These are phyloP conservation scores for Suhomyces atakaporum DNA, from an alignment of 1,139 yeast genomes.

Conservation along the genomic window DNA sequence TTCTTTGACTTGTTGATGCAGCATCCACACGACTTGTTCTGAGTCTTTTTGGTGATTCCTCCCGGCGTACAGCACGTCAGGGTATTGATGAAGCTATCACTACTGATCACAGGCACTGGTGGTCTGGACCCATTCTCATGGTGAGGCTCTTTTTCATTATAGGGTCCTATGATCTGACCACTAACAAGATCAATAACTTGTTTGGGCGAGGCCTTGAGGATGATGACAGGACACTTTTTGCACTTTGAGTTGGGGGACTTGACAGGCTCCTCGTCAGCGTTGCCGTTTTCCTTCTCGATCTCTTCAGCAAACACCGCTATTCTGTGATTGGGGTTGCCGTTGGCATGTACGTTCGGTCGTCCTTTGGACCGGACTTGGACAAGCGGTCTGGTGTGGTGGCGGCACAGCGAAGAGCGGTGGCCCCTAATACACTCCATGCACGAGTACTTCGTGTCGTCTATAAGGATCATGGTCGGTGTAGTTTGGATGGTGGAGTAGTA, in stretches of 20 bases:
- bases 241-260: conserved; percentile 11
- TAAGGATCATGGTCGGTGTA: conserved; percentile 65
- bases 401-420: conserved; percentile 85
- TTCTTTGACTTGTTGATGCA: conserved; percentile 18
- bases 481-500: conserved; percentile 1
- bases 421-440: conserved; percentile 91
- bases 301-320: conserved; percentile 61
- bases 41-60: conserved; percentile 22
- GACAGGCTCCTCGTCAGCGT: background rate
- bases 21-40: conserved; percentile 32
- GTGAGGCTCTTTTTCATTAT: conserved; percentile 22
- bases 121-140: conserved; percentile 17
- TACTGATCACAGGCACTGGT: conserved; percentile 30
- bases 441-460: conserved; percentile 84
- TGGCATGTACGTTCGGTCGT: conserved; percentile 60
- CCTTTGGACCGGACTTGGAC: conserved; percentile 89
- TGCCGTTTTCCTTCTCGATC: conserved; percentile 21
- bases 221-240: conserved; percentile 36
- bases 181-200: conserved; percentile 52
- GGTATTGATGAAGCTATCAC: conserved; percentile 40
- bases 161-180: conserved; percentile 48
- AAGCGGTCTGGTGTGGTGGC: conserved; percentile 75
- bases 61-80: conserved; percentile 34
- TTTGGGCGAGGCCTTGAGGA: conserved; percentile 49
- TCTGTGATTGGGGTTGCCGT: conserved; percentile 51